phyloP scores from a whole-genome alignment of 208 protist species.

The Wallacemonas sp. region DNA sequence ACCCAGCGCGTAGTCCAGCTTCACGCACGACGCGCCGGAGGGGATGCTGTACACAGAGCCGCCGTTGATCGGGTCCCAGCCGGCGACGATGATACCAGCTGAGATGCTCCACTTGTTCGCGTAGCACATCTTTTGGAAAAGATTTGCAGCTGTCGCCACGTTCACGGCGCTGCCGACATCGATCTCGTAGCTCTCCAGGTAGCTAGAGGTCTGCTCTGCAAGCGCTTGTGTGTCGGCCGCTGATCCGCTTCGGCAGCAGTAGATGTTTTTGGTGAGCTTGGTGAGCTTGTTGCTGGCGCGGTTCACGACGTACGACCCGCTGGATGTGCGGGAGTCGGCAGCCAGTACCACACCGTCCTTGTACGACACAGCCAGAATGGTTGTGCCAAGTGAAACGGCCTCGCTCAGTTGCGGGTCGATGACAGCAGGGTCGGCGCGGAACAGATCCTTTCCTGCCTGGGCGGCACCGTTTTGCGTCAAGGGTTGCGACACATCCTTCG shows the following conservation, averaged over 20 bases:
- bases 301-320: slow-evolving; percentile 97
- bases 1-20: slow-evolving; percentile 95
- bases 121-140: slow-evolving; percentile 97
- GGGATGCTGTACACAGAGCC: slow-evolving; percentile 97
- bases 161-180: slow-evolving; percentile 89
- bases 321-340: slow-evolving; percentile 97
- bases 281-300: slow-evolving; percentile 98
- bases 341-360: slow-evolving; percentile 97
- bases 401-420: slow-evolving; percentile 85
- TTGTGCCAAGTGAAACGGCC: slow-evolving; percentile 93
- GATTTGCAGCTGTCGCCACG: slow-evolving; percentile 95
- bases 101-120: slow-evolving; percentile 96
- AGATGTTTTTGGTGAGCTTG: slow-evolving; percentile 96
- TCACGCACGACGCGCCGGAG: slow-evolving; percentile 92
- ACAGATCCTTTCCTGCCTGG: slow-evolving; percentile 62
- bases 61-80: slow-evolving; percentile 96
- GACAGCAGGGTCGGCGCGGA: slow-evolving; percentile 69
- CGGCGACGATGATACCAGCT: slow-evolving; percentile 97
- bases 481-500: slow-evolving; percentile 40
- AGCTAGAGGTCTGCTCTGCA: slow-evolving; percentile 92
- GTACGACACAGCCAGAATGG: slow-evolving; percentile 98
- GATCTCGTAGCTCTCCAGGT: slow-evolving; percentile 90
- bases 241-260: slow-evolving; percentile 97
- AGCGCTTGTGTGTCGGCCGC: slow-evolving; percentile 98
- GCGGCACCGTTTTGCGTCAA: slow-evolving; percentile 68